A percentile compares a stretch with the other conserved stretches of the same genome.
phyloP scores from a whole-genome alignment of 306 rosid genomes.

The Dryas drummondii region DNA sequence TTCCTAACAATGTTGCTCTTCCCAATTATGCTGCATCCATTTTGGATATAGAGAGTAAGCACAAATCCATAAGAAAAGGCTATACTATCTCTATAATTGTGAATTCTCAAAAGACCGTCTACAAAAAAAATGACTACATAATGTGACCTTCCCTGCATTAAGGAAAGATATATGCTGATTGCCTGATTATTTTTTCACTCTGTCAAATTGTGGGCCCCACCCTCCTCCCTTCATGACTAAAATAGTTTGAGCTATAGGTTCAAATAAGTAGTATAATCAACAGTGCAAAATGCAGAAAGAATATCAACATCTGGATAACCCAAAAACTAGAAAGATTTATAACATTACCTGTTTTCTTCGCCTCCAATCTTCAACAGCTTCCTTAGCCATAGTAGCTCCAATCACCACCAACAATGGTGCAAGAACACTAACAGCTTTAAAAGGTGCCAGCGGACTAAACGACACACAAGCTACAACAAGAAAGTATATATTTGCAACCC shows the following conservation, averaged over 20 bases:
- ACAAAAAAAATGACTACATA: neutral
- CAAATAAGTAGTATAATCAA: neutral
- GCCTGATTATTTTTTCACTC: neutral
- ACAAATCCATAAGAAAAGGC: neutral
- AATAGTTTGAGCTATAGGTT: neutral
- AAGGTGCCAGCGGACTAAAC: constrained; percentile 84
- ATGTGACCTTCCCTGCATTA: neutral
- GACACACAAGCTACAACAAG: constrained; percentile 81
- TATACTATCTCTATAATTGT: neutral
- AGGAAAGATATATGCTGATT: neutral
- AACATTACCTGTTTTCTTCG: constrained; percentile 74
- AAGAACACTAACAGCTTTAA: constrained; percentile 55
- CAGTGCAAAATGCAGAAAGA: neutral
- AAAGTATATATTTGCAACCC: constrained; percentile 91
- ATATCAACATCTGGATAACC: constrained; percentile 7
- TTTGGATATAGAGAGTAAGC: neutral
- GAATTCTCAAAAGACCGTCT: neutral
- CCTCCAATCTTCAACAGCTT: constrained; percentile 95
- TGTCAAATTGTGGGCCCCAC: neutral
- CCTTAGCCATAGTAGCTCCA: constrained; percentile 87
- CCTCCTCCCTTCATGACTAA: neutral
- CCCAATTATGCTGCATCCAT: neutral
- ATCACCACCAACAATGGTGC: constrained; percentile 66
- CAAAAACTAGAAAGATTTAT: neutral
- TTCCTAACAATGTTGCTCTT: neutral